Evolutionary conservation across 2,329 filamentous ascomycete species (phyloP), one percentile per base, ranked within the genome.

Genomic region (Penicillium rolfsii): DNA sequence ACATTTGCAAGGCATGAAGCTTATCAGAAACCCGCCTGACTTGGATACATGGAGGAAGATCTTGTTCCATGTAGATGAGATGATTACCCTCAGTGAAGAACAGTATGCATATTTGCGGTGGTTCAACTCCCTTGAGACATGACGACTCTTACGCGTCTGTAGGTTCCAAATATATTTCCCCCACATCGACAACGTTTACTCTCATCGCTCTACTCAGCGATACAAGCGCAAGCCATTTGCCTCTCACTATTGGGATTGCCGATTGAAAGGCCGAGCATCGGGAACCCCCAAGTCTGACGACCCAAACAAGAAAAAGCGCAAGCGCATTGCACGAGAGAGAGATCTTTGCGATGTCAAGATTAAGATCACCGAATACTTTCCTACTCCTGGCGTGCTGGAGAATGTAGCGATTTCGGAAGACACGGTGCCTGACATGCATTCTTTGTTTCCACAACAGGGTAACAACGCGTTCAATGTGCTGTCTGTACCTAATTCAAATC

Each of bases 311-410:
- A 93, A 91, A 82, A 93, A 92, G 76, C 84, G 91, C 40, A 93
- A 91, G 76, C 87, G 91, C 28, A 87, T 84, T 38, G 88, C 88
- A n/a, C 83, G 91, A 45, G 87, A 91, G 74, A 83, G 89, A 12
- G 89, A 93, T 76, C 82, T 93, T n/a, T 94, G 91, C 73, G 90
- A 93, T 74, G 90, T 93, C 65, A 93, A 93, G 77, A 92, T 93
- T 74, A 93, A 93, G 75, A 91, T 93, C 61, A 92, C 89, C 2
- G 90, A 93, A 75, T 91, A 91, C 77, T 89, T 89, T 57, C 85
- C 88, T 43, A 70, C 69, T 11, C 70, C 61, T 19, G 57, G 67
- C 46, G 59, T 68, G 22, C 55, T 68, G 53, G 63, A 66, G 30
- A 56, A 67, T 12, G 64, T 69, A 22, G n/a, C 35, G 1, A 40